Evolutionary conservation across 176 grass and related monocot genomes (phyloP), one percentile per base, ranked within the genome.

Genomic region (Rhipidocladum racemiflorum): DNA sequence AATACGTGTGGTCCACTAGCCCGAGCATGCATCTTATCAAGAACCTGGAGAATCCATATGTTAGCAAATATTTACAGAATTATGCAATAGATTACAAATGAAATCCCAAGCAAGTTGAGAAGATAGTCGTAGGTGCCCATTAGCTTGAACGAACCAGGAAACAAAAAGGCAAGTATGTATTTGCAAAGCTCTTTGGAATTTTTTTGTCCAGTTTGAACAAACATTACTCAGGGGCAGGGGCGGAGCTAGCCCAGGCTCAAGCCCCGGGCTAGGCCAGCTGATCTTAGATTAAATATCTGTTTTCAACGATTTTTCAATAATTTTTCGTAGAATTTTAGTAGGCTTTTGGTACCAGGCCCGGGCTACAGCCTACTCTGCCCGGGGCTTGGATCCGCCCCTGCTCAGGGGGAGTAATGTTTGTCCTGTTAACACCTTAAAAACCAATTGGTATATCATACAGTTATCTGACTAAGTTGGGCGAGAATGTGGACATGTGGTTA

Each of bases 21-120:
- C 82, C 92, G 87, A 80, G 96, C 96, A 88, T 98, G 96, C 92
- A 98, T 98, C 82, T 98, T 98, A 84, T 98, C 96, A 57, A 98
- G 85, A 50, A 98, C 96, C 92, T 98, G 21, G 61, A 24, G 59
- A 84, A 80, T 48, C 20, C 50, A 78, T 61, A 49, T 39, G 24
- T 61, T 73, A 49, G 61, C 4, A 63, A 71, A 82, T 79, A 25
- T 57, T 82, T 80, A 86, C 42, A 87, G 7, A 61, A 36, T 57
- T 44, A 24, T 4, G 62, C 9, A 79, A 56, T 8, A 65, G 57
- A 78, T n/a, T 30, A 46, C 17, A 82, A 50, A 27, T 60, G 40
- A 56, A 75, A 75, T 29, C 28, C n/a, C 48, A 48, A 61, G 50
- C 28, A 81, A 49, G 20, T 28, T 25, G 38, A 81, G 55, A 60